Evolutionary conservation across 192 early-diverging fungal genomes (phyloP).

Genomic region (Umbelopsis ramanniana): DNA sequence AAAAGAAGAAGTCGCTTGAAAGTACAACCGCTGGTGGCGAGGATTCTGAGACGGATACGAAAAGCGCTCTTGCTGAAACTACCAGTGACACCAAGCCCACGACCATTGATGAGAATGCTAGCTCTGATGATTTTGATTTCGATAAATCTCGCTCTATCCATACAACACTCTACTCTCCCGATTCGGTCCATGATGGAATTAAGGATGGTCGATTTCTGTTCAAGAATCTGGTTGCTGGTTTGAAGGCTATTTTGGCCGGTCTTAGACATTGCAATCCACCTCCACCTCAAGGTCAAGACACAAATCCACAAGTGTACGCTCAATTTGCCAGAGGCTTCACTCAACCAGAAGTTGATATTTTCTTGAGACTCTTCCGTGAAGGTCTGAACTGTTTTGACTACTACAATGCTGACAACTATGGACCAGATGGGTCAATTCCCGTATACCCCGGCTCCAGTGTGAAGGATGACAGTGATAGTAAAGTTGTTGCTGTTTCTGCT

Average conservation of each 20-base stretch:
- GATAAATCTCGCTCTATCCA: conserved; percentile 60
- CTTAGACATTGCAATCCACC: conserved; percentile 75
- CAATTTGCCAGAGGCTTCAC: conserved; percentile 68
- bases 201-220: conserved; percentile 90
- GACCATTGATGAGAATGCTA: conserved; percentile 19
- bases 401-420: conserved; percentile 70
- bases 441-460: conserved; percentile 32
- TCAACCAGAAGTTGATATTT: conserved; percentile 74
- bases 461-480: conserved; percentile 22
- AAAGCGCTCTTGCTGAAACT: background rate
- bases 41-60: conserved; percentile 39
- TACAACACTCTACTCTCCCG: conserved; percentile 45
- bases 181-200: conserved; percentile 65
- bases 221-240: conserved; percentile 86
- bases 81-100: background rate
- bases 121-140: conserved; percentile 60
- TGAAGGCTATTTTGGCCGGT: conserved; percentile 80
- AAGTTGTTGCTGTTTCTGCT: conserved; percentile 28
- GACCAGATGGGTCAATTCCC: conserved; percentile 39
- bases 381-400: conserved; percentile 86
- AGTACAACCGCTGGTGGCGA: conserved; percentile 36
- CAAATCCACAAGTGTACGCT: conserved; percentile 43
- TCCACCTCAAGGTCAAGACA: conserved; percentile 41
- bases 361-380: conserved; percentile 73
- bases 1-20: conserved; percentile 50